phyloP scores from a whole-genome alignment of 148 eudicot species.

The Fagopyrum esculentum region DNA sequence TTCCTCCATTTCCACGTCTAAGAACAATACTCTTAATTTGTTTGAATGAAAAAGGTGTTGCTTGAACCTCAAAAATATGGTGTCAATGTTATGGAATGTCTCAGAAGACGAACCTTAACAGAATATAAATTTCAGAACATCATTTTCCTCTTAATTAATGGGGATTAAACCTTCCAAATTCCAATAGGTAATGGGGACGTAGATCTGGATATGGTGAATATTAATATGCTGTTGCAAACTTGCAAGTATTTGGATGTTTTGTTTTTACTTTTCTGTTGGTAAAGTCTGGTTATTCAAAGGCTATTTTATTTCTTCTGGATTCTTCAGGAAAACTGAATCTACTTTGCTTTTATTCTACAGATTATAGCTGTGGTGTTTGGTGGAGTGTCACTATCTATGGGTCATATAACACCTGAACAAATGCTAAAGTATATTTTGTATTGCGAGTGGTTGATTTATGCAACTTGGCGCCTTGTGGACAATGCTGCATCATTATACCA shows the following conservation, averaged over 20 bases:
- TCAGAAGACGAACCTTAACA: no score
- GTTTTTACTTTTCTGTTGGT: neutral
- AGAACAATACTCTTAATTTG: no score
- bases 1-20: no score
- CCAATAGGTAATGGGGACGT: neutral
- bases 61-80: no score
- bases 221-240: neutral
- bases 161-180: neutral
- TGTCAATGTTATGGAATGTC: no score
- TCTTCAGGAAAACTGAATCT: neutral
- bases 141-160: no score
- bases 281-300: neutral
- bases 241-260: neutral
- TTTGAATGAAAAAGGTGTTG: no score
- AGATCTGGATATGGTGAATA: neutral
- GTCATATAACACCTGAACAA: conserved; percentile 47
- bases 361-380: conserved; percentile 41
- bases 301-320: neutral
- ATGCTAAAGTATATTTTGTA: conserved; percentile 46
- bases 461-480: conserved; percentile 47
- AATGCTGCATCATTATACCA: conserved; percentile 36
- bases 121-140: no score
- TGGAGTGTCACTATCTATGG: conserved; percentile 36
- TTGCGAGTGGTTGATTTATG: conserved; percentile 58
- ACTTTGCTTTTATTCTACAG: conserved; percentile 17